Percentiles rank a stretch among this genome's conserved stretches.
phyloP scores from a whole-genome alignment of 2,329 filamentous ascomycete species.

The Emergomyces pasteurianus region DNA sequence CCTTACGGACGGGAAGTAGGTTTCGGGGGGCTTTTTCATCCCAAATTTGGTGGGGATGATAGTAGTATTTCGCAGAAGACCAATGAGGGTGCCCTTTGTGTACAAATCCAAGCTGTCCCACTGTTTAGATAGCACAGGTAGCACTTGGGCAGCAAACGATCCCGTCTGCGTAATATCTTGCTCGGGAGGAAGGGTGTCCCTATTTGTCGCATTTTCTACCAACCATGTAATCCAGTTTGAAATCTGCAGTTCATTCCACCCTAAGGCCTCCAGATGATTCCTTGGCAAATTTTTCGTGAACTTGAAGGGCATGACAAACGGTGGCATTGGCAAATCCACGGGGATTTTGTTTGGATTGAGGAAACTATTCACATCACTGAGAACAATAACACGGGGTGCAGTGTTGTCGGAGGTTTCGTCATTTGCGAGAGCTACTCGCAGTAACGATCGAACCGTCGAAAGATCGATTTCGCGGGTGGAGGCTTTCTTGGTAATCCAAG shows the following conservation, averaged over 20 bases:
- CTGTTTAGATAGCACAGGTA: conserved; percentile 72
- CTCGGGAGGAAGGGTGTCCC: conserved; percentile 44
- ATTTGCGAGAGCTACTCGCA: conserved; percentile 55
- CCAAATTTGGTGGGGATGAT: conserved; percentile 84
- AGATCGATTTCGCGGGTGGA: conserved; percentile 60
- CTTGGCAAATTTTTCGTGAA: conserved; percentile 60
- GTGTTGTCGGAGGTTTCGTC: conserved; percentile 47
- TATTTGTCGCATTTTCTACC: conserved; percentile 51
- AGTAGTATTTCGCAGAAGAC: conserved; percentile 53
- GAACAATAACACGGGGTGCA: conserved; percentile 59
- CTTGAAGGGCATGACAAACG: conserved; percentile 71
- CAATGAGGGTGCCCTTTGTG: conserved; percentile 54
- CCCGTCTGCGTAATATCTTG: conserved; percentile 61
- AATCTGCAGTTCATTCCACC: conserved; percentile 76
- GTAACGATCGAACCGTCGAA: conserved; percentile 53
- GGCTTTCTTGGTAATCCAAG: conserved; percentile 68
- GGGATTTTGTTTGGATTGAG: conserved; percentile 69
- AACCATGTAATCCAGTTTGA: conserved; percentile 77
- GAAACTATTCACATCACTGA: conserved; percentile 64
- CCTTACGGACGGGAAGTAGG: conserved; percentile 89
- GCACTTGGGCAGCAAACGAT: conserved; percentile 62
- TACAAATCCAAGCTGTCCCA: conserved; percentile 68
- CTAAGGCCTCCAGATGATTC: conserved; percentile 62
- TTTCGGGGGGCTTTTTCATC: conserved; percentile 72
- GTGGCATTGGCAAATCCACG: conserved; percentile 66